These are phyloP conservation scores for Chrysopogon serrulatus DNA, from an alignment of 176 grass and related monocot genomes.

Conservation along the genomic window DNA sequence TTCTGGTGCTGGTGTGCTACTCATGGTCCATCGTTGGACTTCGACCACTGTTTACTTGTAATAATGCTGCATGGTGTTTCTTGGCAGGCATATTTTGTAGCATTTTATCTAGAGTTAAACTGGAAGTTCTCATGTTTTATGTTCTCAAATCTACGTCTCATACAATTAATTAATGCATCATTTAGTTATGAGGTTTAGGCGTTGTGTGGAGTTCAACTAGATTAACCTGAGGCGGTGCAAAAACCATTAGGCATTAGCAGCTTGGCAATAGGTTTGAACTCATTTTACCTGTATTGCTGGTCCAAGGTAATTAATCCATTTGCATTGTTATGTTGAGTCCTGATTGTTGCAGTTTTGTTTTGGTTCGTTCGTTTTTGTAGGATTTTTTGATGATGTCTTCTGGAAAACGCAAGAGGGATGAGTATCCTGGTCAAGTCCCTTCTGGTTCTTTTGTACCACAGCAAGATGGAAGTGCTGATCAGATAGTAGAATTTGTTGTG, in stretches of 20 bases:
- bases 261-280: background rate
- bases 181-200: background rate
- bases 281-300: background rate
- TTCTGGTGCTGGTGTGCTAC: background rate
- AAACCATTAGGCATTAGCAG: background rate
- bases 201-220: background rate
- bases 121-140: background rate
- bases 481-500: conserved; percentile 59
- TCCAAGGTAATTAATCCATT: background rate
- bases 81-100: background rate
- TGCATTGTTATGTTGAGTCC: background rate
- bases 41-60: background rate
- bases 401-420: conserved; percentile 97
- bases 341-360: background rate
- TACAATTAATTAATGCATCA: background rate
- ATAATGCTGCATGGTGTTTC: background rate
- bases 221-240: background rate
- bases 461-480: conserved; percentile 87
- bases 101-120: conserved; percentile 3
- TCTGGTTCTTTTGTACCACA: conserved; percentile 87
- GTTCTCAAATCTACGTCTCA: background rate
- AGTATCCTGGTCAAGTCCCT: conserved; percentile 65
- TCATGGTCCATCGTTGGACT: background rate
- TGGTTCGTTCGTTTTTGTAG: conserved; percentile 37
- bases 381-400: conserved; percentile 76